Base-by-base conservation (phyloP, 176 grass and related monocot genomes). In the Carex cristatella region DNA sequence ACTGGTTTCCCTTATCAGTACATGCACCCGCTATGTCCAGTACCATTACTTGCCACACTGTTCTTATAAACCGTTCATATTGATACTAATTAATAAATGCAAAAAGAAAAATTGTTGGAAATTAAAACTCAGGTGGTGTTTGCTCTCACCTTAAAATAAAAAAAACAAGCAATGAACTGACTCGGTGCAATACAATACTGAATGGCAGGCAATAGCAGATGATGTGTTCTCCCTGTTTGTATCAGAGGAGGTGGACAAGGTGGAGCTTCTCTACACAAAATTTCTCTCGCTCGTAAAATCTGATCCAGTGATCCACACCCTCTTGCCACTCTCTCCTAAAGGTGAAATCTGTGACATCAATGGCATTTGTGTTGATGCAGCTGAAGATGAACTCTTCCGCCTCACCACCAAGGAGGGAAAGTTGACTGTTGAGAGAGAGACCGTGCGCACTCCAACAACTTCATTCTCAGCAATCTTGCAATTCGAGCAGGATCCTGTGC, bases 401-500 rank as follows among this genome's bases (percentile, higher is more conserved):
- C 94, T 94, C 86, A 97, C 94, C 65, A 97, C 94, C 82, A 97
- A 90, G 91, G 91, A 94, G 53, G 94, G 91, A 4, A 91, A 94
- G 86, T 85, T 97, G 72, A 94, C 94, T 64, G 84, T 94, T 1
- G 94, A 94, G 88, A 88, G 94, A 61, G 94, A 97, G 89, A 88
- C 87, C 46, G 88, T 97, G n/a, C 90, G 87, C 69, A 90, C 90
- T 10, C 85, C 85, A 70, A 92, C 84, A 68, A 85, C 78, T 86
- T 61, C 87, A 3, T 94, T 93, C 89, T 94, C 91, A 16, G 84
- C 94, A 5, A 92, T 97, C 18, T 83, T 97, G 37, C 91, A 97
- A 87, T 97, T 97, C 78, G 94, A 97, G 91, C 94, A 97, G 91
- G 94, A 97, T 68, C 91, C 94, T 14, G 89, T 97, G 23, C 94